A percentile compares a stretch with the other conserved stretches of the same genome.
Conservation (phyloP, 2,329 filamentous ascomycete genomes). For the Fusarium scirpi region DNA sequence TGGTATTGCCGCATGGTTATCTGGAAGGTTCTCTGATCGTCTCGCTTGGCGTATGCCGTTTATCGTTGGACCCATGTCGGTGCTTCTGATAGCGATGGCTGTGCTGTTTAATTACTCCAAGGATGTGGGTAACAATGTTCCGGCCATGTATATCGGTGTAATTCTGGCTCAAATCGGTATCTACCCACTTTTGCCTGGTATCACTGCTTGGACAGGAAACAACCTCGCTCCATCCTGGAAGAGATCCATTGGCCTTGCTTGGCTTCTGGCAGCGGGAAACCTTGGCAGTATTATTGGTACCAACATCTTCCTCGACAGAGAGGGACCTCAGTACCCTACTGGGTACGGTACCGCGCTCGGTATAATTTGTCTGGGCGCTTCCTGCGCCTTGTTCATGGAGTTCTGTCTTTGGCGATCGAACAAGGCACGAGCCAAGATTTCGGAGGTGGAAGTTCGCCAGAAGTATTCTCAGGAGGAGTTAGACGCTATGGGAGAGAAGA, state of each 20-base stretch:
- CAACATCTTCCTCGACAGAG: conserved; percentile 54
- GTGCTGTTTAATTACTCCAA: conserved; percentile 52
- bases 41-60: conserved; percentile 56
- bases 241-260: conserved; percentile 43
- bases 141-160: conserved; percentile 28
- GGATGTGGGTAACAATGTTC: conserved; percentile 53
- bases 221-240: conserved; percentile 44
- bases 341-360: conserved; percentile 54
- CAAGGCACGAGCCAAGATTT: conserved; percentile 12
- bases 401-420: conserved; percentile 30
- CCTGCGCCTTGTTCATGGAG: conserved; percentile 26
- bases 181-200: conserved; percentile 50
- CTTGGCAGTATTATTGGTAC: conserved; percentile 50
- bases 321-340: conserved; percentile 52
- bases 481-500: conserved; percentile 35
- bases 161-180: conserved; percentile 40
- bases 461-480: conserved; percentile 32
- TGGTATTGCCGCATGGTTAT: conserved; percentile 44
- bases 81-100: conserved; percentile 49
- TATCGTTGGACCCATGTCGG: conserved; percentile 49
- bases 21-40: conserved; percentile 51
- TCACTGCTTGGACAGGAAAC: conserved; percentile 42
- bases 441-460: conserved; percentile 14
- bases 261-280: conserved; percentile 41
- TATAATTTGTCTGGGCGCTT: conserved; percentile 31